Conservation (phyloP, 768 basidiomycete genomes). For the Sarcodon aspratus region DNA sequence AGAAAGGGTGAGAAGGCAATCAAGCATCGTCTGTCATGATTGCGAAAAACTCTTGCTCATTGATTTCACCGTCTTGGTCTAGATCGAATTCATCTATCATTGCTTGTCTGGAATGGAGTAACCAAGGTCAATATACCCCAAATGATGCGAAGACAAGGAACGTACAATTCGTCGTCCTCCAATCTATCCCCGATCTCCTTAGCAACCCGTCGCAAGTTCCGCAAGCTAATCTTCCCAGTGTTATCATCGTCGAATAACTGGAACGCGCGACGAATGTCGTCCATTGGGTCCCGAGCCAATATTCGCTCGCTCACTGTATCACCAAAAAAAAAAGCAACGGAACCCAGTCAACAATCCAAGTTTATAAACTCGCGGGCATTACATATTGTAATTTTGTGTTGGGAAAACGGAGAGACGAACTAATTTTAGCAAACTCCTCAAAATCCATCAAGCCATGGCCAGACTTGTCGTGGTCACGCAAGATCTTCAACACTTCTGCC, state of each 20-base stretch:
- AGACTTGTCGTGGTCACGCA: conserved; percentile 83
- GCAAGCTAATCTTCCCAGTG: conserved; percentile 87
- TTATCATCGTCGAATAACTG: conserved; percentile 94
- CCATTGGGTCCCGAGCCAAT: conserved; percentile 88
- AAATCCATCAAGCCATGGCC: conserved; percentile 82
- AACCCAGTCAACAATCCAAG: not conserved
- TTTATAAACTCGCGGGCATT: no score
- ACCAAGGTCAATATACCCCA: not conserved
- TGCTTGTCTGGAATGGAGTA: conserved; percentile 61
- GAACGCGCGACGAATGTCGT: conserved; percentile 93
- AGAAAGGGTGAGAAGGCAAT: conserved; percentile 1
- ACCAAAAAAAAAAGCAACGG: not conserved
- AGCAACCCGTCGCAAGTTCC: conserved; percentile 86
- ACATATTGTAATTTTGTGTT: not conserved
- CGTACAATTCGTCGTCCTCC: conserved; percentile 94
- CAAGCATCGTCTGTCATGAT: conserved; percentile 93
- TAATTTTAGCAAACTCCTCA: conserved; percentile 90
- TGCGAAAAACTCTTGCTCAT: conserved; percentile 89
- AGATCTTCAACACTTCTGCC: conserved; percentile 90
- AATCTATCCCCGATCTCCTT: conserved; percentile 94
- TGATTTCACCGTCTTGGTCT: conserved; percentile 97
- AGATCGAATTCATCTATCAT: conserved; percentile 99
- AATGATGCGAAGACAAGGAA: conserved; percentile 12
- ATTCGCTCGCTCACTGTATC: conserved; percentile 85
- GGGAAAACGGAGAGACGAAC: conserved; percentile 31